phyloP scores from a whole-genome alignment of 768 basidiomycete species.

The Fomitopsis serialis region DNA sequence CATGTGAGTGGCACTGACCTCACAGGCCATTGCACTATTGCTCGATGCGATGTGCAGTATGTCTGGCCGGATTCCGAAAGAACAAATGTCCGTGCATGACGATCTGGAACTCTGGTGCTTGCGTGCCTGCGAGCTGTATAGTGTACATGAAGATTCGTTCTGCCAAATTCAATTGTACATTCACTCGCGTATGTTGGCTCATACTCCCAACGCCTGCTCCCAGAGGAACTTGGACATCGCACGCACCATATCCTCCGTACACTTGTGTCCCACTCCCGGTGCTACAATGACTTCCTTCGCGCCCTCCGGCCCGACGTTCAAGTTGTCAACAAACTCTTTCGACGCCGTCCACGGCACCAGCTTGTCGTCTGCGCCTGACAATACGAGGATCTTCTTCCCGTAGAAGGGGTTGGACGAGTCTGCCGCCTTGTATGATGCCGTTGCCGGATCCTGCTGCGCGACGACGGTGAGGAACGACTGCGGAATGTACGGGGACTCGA shows the following conservation, averaged over 20 bases:
- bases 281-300: conserved; percentile 51
- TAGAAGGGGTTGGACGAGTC: conserved; percentile 50
- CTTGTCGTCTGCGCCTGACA: conserved; percentile 61
- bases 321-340: conserved; percentile 45
- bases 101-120: too few species aligned
- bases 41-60: too few species aligned
- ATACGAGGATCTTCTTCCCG: conserved; percentile 68
- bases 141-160: too few species aligned
- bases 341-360: conserved; percentile 65
- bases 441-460: conserved; percentile 39
- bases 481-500: conserved; percentile 55
- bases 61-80: too few species aligned
- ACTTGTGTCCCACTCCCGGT: conserved; percentile 55
- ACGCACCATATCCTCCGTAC: conserved; percentile 54
- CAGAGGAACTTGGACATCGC: conserved; percentile 33
- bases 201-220: conserved; percentile 14
- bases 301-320: conserved; percentile 50
- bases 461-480: conserved; percentile 44
- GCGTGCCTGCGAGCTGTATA: too few species aligned
- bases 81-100: too few species aligned
- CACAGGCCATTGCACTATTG: too few species aligned
- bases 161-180: too few species aligned
- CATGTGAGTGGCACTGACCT: too few species aligned
- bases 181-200: not conserved
- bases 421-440: conserved; percentile 33